phyloP scores from a whole-genome alignment of 78 protist genomes.

The Dictyostelium capitatum region DNA sequence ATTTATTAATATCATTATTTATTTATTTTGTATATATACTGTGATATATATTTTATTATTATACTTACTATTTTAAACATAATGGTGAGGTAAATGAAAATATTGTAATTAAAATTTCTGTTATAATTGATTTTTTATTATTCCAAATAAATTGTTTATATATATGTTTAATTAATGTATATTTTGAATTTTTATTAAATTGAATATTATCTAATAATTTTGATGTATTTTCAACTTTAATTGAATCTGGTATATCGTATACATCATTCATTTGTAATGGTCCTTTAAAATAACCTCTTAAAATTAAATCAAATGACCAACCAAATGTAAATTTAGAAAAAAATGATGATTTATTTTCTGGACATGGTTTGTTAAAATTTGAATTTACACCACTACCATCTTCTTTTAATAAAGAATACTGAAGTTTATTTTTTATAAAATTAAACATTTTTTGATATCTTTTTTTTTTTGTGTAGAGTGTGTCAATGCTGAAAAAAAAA shows the following conservation, averaged over 20 bases:
- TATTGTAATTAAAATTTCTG: background rate
- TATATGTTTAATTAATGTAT: conserved; percentile 26
- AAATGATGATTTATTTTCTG: background rate
- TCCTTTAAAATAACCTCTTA: conserved; percentile 31
- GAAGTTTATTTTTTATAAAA: too few relatives aligned
- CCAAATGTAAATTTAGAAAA: background rate
- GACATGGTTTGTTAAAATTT: conserved; percentile 15
- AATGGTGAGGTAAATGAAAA: conserved; percentile 29
- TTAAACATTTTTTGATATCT: too few relatives aligned
- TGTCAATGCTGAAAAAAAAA: too few relatives aligned
- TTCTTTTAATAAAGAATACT: too few relatives aligned
- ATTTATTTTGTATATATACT: background rate
- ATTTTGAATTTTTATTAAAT: background rate
- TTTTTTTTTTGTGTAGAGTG: too few relatives aligned
- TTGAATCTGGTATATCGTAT: conserved; percentile 1
- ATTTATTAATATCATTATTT: background rate
- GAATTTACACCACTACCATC: too few relatives aligned
- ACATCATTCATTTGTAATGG: conserved; percentile 41
- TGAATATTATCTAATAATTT: background rate
- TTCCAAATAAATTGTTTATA: conserved; percentile 8
- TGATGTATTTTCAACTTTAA: background rate
- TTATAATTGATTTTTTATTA: background rate
- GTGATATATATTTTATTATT: background rate
- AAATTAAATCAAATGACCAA: conserved; percentile 27
- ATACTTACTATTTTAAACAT: conserved; percentile 25